Conservation (phyloP, 2,329 filamentous ascomycete species). For the Chrysoporthe deuterocubensis region DNA sequence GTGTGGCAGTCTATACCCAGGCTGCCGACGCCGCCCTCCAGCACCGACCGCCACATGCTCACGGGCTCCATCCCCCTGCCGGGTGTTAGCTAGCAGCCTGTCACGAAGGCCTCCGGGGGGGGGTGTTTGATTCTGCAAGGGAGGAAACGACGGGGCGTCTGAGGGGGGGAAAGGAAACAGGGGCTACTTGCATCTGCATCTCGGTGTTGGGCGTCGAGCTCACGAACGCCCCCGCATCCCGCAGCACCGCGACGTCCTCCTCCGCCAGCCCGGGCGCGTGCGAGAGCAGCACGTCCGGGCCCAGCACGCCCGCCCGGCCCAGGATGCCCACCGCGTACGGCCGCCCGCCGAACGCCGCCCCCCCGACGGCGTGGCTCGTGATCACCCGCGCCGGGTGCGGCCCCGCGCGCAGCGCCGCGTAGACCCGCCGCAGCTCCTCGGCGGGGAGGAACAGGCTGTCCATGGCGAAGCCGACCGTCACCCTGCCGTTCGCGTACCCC, state of each 20-base stretch:
- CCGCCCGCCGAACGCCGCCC: slow-evolving; percentile 22
- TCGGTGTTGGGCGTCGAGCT: slow-evolving; percentile 55
- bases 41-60: slow-evolving; percentile 38
- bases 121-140: not conserved
- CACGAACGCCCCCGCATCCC: slow-evolving; percentile 41
- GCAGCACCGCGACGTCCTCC: slow-evolving; percentile 42
- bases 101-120: not conserved
- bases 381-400: slow-evolving; percentile 43
- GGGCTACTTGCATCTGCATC: slow-evolving; percentile 46
- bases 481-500: slow-evolving; percentile 33
- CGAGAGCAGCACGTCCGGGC: slow-evolving; percentile 47
- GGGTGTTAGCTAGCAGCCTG: not conserved
- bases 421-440: slow-evolving; percentile 42
- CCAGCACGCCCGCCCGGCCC: slow-evolving; percentile 43
- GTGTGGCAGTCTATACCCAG: slow-evolving; percentile 43
- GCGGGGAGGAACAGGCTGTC: slow-evolving; percentile 46
- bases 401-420: slow-evolving; percentile 39
- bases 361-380: slow-evolving; percentile 43
- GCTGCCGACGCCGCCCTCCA: slow-evolving; percentile 34
- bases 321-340: slow-evolving; percentile 34
- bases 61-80: slow-evolving; percentile 41
- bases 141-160: not conserved
- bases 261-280: slow-evolving; percentile 42
- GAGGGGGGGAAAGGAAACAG: too few species aligned
- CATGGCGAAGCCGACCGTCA: slow-evolving; percentile 48